A percentile compares a stretch with the other conserved stretches of the same genome.
These are phyloP conservation scores for Tricholoma terreum DNA, from an alignment of 768 basidiomycete genomes.

Conservation along the genomic window DNA sequence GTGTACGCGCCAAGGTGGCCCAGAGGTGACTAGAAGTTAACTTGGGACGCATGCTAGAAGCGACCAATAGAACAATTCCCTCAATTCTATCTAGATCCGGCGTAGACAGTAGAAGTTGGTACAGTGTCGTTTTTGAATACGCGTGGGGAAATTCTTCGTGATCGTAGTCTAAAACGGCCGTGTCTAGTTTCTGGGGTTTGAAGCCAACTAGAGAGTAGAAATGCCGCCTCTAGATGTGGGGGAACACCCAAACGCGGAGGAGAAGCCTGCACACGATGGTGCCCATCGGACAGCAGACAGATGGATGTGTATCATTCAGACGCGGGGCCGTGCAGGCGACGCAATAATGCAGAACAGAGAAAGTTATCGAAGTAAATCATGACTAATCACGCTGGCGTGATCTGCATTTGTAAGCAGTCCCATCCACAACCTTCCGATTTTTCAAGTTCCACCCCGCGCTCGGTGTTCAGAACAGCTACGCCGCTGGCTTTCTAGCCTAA, in stretches of 20 bases:
- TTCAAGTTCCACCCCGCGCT: constrained; percentile 8
- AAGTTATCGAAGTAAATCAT: background rate
- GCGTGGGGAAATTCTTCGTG: too few species aligned
- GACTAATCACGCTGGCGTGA: background rate
- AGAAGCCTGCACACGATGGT: too few species aligned
- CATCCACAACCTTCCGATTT: constrained; percentile 8
- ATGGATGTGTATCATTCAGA: too few species aligned
- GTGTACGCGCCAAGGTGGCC: background rate
- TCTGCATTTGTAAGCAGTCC: background rate
- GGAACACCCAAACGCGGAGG: too few species aligned
- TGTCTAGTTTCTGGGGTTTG: too few species aligned
- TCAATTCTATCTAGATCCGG: background rate
- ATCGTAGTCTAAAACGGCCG: too few species aligned
- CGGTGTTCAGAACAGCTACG: constrained; percentile 8
- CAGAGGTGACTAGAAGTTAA: background rate
- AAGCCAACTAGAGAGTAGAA: too few species aligned
- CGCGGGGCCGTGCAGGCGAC: too few species aligned
- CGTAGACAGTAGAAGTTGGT: too few species aligned
- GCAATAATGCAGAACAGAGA: background rate
- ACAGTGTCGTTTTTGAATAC: too few species aligned
- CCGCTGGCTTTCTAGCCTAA: constrained; percentile 5
- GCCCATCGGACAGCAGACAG: too few species aligned
- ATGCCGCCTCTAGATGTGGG: too few species aligned
- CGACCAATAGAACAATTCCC: background rate
- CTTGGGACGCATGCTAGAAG: background rate